phyloP scores from a whole-genome alignment of 2,329 filamentous ascomycete genomes.

The Colletotrichum kahawae region DNA sequence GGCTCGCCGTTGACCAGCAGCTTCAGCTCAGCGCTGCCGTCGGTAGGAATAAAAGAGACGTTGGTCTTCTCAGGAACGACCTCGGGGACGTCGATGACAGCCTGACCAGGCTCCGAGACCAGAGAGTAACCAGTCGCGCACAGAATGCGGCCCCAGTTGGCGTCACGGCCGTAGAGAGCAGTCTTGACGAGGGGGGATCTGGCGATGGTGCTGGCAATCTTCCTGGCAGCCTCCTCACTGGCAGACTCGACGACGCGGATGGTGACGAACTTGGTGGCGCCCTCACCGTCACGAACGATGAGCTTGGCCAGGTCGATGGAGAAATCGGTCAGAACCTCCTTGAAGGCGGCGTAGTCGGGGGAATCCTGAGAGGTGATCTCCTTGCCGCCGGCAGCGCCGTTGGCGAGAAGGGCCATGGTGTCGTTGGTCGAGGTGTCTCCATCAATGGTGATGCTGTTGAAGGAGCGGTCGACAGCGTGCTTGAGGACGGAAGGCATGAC shows the following conservation, averaged over 20 bases:
- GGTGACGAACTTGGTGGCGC: slow-evolving; percentile 97
- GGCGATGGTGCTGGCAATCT: slow-evolving; percentile 87
- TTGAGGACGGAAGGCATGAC: slow-evolving; percentile 74
- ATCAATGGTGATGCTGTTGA: slow-evolving; percentile 97
- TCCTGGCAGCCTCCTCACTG: slow-evolving; percentile 72
- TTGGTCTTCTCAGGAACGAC: slow-evolving; percentile 74
- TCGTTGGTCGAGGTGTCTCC: slow-evolving; percentile 98
- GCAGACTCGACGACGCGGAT: slow-evolving; percentile 80
- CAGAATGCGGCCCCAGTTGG: slow-evolving; percentile 97
- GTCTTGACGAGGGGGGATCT: slow-evolving; percentile 95
- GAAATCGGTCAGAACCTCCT: slow-evolving; percentile 75
- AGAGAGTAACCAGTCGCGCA: slow-evolving; percentile 88
- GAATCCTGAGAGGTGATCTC: slow-evolving; percentile 60
- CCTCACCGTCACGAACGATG: slow-evolving; percentile 94
- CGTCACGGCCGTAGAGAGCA: slow-evolving; percentile 93
- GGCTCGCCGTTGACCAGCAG: slow-evolving; percentile 81
- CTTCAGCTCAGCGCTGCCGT: slow-evolving; percentile 79
- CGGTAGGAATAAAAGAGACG: slow-evolving; percentile 79
- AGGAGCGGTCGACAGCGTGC: slow-evolving; percentile 79
- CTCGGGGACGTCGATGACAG: slow-evolving; percentile 64
- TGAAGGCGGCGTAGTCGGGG: slow-evolving; percentile 74
- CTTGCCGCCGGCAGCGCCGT: slow-evolving; percentile 83
- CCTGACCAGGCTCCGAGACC: slow-evolving; percentile 62
- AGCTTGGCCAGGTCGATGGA: slow-evolving; percentile 86
- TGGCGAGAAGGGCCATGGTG: slow-evolving; percentile 92